Conservation (phyloP, 2,329 filamentous ascomycete species). For the Pezicula rhizophila region DNA sequence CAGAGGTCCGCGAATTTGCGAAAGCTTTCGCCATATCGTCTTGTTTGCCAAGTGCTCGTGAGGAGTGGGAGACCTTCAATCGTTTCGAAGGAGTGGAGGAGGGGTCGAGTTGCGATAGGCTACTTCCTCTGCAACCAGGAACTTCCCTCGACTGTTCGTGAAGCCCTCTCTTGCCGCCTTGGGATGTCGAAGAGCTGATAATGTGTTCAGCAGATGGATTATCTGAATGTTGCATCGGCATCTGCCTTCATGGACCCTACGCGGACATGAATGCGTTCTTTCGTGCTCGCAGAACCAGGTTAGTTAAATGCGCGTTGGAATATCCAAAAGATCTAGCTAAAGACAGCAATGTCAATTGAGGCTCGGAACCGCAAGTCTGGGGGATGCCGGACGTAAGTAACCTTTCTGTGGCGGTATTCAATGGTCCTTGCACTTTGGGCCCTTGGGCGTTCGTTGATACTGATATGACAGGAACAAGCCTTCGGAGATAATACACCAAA, state of each 20-base stretch:
- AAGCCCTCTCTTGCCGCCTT: slow-evolving; percentile 20
- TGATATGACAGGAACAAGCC: too few relatives aligned
- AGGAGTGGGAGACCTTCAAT: slow-evolving; percentile 67
- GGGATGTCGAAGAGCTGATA: slow-evolving; percentile 7
- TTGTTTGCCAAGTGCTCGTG: slow-evolving; percentile 9
- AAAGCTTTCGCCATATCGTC: slow-evolving; percentile 19
- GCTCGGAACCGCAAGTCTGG: too few relatives aligned
- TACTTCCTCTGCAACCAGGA: not conserved
- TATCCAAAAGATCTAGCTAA: too few relatives aligned
- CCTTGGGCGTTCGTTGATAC: too few relatives aligned
- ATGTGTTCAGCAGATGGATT: slow-evolving; percentile 16
- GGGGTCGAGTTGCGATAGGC: not conserved
- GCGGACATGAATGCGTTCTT: slow-evolving; percentile 17
- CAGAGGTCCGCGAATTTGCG: slow-evolving; percentile 9
- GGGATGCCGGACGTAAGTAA: too few relatives aligned
- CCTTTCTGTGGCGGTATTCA: too few relatives aligned
- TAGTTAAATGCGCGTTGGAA: not conserved
- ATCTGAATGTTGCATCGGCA: slow-evolving; percentile 27
- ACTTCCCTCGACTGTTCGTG: slow-evolving; percentile 9
- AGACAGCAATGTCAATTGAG: too few relatives aligned
- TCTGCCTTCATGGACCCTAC: slow-evolving; percentile 21
- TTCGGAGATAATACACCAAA: too few relatives aligned
- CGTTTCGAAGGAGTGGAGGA: slow-evolving; percentile 57
- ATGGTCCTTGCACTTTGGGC: too few relatives aligned
- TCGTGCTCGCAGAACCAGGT: not conserved